Conservation (phyloP, 345 rosid species). For the Streptanthus diversifolius region DNA sequence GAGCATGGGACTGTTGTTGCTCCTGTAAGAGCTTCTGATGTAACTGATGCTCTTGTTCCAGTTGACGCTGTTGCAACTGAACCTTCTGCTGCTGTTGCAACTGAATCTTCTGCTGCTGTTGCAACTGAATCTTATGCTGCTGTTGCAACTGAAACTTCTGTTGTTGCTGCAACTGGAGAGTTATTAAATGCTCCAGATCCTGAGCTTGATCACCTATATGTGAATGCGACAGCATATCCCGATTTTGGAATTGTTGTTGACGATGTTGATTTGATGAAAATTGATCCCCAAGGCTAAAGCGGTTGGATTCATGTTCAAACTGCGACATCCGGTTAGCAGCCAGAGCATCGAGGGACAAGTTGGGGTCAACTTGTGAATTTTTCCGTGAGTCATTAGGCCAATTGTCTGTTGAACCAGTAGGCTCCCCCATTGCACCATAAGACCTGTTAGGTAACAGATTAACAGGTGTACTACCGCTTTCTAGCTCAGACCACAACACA, state of each 20-base stretch:
- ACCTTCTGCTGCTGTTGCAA: conserved; percentile 37
- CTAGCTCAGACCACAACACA: conserved; percentile 59
- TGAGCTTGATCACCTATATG: conserved; percentile 29
- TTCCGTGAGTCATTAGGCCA: conserved; percentile 37
- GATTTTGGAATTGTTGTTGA: conserved; percentile 41
- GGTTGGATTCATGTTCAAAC: conserved; percentile 36
- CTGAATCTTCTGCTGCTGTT: conserved; percentile 37
- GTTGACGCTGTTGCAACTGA: conserved; percentile 41
- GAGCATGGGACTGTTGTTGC: conserved; percentile 55
- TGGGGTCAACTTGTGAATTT: conserved; percentile 31
- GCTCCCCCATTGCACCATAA: conserved; percentile 31
- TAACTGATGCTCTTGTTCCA: conserved; percentile 38
- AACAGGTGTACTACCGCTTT: conserved; percentile 36
- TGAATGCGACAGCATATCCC: conserved; percentile 29
- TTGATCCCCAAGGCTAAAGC: conserved; percentile 38
- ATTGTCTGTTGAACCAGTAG: conserved; percentile 33
- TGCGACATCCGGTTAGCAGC: conserved; percentile 38
- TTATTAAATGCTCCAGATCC: conserved; percentile 39
- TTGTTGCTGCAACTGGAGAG: conserved; percentile 41
- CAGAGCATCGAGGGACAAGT: conserved; percentile 29
- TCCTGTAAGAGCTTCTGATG: conserved; percentile 36
- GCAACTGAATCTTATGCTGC: conserved; percentile 32
- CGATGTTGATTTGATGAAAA: conserved; percentile 36
- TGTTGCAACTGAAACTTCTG: conserved; percentile 38
- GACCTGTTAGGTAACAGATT: conserved; percentile 38